phyloP scores from a whole-genome alignment of 2,329 filamentous ascomycete genomes.

The Aspergillus hiratsukae region DNA sequence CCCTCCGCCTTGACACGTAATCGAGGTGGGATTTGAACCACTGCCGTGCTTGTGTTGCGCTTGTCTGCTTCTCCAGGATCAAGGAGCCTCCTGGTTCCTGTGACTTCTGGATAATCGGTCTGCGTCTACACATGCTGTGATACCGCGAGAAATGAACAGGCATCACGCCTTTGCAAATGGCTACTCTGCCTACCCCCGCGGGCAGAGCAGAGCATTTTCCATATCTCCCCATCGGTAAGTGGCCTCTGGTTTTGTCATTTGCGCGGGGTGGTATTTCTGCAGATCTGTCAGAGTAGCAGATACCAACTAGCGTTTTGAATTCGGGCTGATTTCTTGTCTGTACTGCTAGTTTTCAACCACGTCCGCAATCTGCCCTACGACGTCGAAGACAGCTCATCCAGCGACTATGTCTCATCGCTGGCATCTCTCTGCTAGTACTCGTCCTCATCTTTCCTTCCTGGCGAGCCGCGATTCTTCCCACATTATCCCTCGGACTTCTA shows the following conservation, averaged over 20 bases:
- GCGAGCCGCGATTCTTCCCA: slow-evolving; percentile 56
- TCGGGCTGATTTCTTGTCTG: neutral
- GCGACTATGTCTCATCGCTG: slow-evolving; percentile 57
- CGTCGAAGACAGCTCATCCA: slow-evolving; percentile 69
- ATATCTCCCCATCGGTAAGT: slow-evolving; percentile 83
- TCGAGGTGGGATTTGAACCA: neutral
- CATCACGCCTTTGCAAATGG: slow-evolving; percentile 83
- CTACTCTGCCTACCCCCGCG: slow-evolving; percentile 62
- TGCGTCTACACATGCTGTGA: slow-evolving; percentile 28
- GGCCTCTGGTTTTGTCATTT: neutral
- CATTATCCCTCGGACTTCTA: slow-evolving; percentile 66
- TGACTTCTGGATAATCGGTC: slow-evolving; percentile 3
- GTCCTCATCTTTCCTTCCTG: slow-evolving; percentile 75
- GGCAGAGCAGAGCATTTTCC: slow-evolving; percentile 67
- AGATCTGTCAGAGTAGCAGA: neutral
- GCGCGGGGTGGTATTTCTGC: neutral
- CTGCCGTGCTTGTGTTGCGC: neutral
- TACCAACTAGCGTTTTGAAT: neutral
- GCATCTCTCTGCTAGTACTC: slow-evolving; percentile 56
- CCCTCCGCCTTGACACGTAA: neutral
- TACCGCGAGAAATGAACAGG: slow-evolving; percentile 68
- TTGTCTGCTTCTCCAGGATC: slow-evolving; percentile 9
- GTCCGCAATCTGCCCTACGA: slow-evolving; percentile 67
- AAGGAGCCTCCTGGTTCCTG: slow-evolving; percentile 4
- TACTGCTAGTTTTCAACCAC: slow-evolving; percentile 70